Evolutionary conservation across 306 rosid species (phyloP).

Genomic region (Trifolium fragiferum): DNA sequence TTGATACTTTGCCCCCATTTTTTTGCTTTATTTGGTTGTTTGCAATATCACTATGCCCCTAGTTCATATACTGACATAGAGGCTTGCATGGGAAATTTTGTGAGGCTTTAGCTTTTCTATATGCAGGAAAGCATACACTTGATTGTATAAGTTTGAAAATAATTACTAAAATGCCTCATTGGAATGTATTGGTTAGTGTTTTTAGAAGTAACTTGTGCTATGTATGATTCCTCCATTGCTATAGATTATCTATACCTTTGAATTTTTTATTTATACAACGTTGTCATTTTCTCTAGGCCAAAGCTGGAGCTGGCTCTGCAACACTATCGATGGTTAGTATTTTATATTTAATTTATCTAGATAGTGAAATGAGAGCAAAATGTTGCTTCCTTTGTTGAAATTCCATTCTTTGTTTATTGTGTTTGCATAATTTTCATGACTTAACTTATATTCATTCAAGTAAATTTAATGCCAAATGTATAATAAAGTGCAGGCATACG

Average conservation of each 20-base stretch:
- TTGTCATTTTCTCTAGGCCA: constrained; percentile 63
- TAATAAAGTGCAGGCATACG: constrained; percentile 74
- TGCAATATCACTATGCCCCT: no score
- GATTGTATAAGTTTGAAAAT: constrained; percentile 26
- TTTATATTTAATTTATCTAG: not conserved
- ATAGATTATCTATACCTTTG: not conserved
- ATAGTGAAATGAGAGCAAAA: not conserved
- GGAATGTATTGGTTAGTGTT: constrained; percentile 8
- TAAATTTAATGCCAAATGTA: constrained; percentile 24
- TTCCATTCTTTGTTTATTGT: not conserved
- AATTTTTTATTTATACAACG: constrained; percentile 29
- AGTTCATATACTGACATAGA: not conserved
- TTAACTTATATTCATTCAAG: constrained; percentile 23
- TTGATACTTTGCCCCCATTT: not conserved
- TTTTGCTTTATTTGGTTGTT: no score
- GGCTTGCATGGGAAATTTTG: not conserved
- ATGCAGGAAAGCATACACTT: constrained; percentile 21
- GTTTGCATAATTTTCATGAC: constrained; percentile 23
- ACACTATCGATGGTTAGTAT: constrained; percentile 63
- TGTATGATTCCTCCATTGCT: constrained; percentile 10
- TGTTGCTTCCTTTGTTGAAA: not conserved
- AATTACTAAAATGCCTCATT: constrained; percentile 7
- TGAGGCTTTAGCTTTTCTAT: constrained; percentile 22
- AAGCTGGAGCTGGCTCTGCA: constrained; percentile 79
- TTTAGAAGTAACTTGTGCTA: constrained; percentile 19